Base-by-base conservation (phyloP, 1,284 basidiomycete genomes). In the Moniliella sp. region DNA sequence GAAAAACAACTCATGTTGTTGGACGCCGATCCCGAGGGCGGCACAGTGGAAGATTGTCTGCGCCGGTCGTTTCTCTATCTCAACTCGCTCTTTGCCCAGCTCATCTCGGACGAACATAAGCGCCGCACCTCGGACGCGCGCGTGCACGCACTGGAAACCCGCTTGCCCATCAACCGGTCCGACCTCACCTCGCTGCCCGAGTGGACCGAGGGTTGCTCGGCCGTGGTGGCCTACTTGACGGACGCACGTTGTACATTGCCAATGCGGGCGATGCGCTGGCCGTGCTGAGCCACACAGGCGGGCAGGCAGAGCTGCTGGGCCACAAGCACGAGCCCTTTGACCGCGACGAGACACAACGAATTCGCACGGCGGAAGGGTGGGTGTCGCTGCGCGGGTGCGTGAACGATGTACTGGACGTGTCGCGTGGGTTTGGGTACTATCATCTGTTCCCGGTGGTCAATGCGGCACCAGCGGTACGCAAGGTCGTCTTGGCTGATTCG, bases 361-460 rank as follows among this genome's bases (percentile, higher is more conserved):
- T 97, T 40, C 75, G 91, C 18, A 67, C 73, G 0, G 81, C 84
- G 2, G 91, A 94, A 62, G 86, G 84, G 0, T 97, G 82, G 79
- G 77, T 97, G 23, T 84, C 84, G 3, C 78, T 82, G n/a, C 75
- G 78, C 41, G 88, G 88, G 4, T 67, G 78, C 17, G 76, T 97
- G 45, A 88, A 91, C 61, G 83, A 93, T 57, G 78, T 83, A 51
- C 72, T 82, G 39, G 79, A 84, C 45, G 73, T 84, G 3, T 86
- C 88, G 8, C 72, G 86, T 23, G 78, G 81, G 0, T 94, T 94
- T 61, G 88, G 88, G 0, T 86, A 79, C 64, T 94, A 77, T 66
- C 76, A 84, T 47, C 72, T 84, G 10, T 70, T 82, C 33, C 88
- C 88, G 0, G 74, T 88, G 18, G 72, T 97, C 61, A 93, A 88